Evolutionary conservation across 2,329 filamentous ascomycete genomes (phyloP), one percentile per base, ranked within the genome.

Genomic region (Aspergillus brasiliensis): DNA sequence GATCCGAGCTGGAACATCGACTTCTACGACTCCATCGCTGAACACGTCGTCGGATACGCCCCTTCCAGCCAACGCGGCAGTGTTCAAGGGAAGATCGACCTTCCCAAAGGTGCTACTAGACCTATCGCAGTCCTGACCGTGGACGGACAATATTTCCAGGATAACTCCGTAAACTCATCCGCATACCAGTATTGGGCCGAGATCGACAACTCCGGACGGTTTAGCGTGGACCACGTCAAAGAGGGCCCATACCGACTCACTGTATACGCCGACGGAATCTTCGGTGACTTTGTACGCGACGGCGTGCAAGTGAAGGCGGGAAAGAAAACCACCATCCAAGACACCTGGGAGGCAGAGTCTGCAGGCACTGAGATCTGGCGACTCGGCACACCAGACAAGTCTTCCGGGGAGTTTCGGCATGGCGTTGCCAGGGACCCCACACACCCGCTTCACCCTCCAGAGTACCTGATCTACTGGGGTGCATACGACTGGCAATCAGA

Each of bases 121-220:
- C 77, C 85, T 0, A 78, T 88, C 13, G 85, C 85, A 0, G 78
- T 88, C 7, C 77, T 89, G 2, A 77, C 83, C 1, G 78, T 80
- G 51, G 80, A 78, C 53, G 80, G 80, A 0, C 75, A 81, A 11
- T 81, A 86, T 63, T 85, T 83, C 68, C 84, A 88, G 71, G 85
- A 87, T 62, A 87, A 88, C 59, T 83, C 81, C 0, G 74, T 81
- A 6, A 81, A 86, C 56, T 73, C 78, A 3, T 76, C 76, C n/a
- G 81, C 84, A 0, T 84, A 85, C 56, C 86, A 89, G 68, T 88
- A 89, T 74, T 88, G 86, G 86, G 79, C 77, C 0, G 80, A 84
- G 15, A 78, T 87, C 7, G 74, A 81, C 46, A 46, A 59, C 0
- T 75, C 70, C 1, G 85, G 86, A 2, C 70, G 72, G 4, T 83